Conservation (phyloP, 257 asterid species). For the Plectranthus barbatus region DNA sequence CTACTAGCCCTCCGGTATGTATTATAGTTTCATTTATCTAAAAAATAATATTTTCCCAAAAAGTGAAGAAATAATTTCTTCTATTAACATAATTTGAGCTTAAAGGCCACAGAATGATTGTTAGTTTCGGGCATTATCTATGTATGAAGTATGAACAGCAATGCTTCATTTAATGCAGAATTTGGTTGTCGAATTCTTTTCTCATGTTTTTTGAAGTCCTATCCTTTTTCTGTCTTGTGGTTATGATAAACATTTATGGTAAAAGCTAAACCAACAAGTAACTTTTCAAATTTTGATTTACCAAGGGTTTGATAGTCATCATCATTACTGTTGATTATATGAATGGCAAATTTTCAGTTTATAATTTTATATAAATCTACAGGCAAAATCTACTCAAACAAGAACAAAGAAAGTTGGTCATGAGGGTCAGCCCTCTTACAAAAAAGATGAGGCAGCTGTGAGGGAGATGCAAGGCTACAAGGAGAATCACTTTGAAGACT, state of each 20-base stretch:
- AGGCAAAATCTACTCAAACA: slow-evolving; percentile 49
- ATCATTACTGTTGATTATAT: neutral
- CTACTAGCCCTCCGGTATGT: slow-evolving; percentile 52
- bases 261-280: neutral
- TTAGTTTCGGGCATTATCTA: no score
- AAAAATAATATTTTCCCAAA: neutral
- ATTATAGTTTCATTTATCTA: neutral
- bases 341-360: neutral
- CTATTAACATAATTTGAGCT: neutral
- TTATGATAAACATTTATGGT: neutral
- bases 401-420: slow-evolving; percentile 47
- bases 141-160: neutral
- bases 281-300: neutral
- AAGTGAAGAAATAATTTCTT: slow-evolving; percentile 3
- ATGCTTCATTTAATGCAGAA: neutral
- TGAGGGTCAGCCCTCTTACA: slow-evolving; percentile 38
- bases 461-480: slow-evolving; percentile 33
- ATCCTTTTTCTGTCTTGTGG: neutral
- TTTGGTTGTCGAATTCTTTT: neutral
- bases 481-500: slow-evolving; percentile 32
- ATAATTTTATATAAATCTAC: no score
- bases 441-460: slow-evolving; percentile 40
- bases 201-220: neutral
- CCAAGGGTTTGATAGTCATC: neutral
- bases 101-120: neutral